These are phyloP conservation scores for Cryptosporidium baileyi DNA, from an alignment of 169 alveolate species.

Conservation along the genomic window DNA sequence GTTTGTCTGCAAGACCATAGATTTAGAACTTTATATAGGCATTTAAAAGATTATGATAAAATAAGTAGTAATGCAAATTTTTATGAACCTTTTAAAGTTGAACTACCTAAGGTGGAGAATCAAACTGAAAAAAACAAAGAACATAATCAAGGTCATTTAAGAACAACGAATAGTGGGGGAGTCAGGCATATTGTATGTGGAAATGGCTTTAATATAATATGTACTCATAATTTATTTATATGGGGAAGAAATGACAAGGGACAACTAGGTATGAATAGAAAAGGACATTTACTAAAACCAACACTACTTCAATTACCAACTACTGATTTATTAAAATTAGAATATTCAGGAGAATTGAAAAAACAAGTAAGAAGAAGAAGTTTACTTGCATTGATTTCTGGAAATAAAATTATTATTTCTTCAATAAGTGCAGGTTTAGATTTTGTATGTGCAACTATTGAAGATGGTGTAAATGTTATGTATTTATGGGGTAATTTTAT, in stretches of 20 bases:
- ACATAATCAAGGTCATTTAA: not conserved
- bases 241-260: slow-evolving; percentile 71
- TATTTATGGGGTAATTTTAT: slow-evolving; percentile 65
- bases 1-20: slow-evolving; percentile 46
- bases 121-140: not conserved
- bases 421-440: slow-evolving; percentile 70
- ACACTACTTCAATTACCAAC: slow-evolving; percentile 41
- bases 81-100: slow-evolving; percentile 61
- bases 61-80: slow-evolving; percentile 21
- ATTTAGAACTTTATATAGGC: slow-evolving; percentile 24
- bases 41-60: slow-evolving; percentile 26
- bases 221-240: slow-evolving; percentile 36
- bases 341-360: slow-evolving; percentile 23
- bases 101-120: slow-evolving; percentile 3
- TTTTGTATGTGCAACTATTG: slow-evolving; percentile 60
- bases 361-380: slow-evolving; percentile 67
- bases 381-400: slow-evolving; percentile 29
- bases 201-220: slow-evolving; percentile 60
- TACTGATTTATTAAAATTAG: slow-evolving; percentile 23
- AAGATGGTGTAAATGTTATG: slow-evolving; percentile 65
- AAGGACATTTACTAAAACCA: slow-evolving; percentile 47
- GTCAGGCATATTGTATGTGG: slow-evolving; percentile 63
- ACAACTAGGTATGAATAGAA: slow-evolving; percentile 45
- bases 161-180: slow-evolving; percentile 30
- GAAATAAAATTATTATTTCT: slow-evolving; percentile 43